Evolutionary conservation across 2,329 filamentous ascomycete species (phyloP).

Genomic region (Aspergillus pseudoglaucus): DNA sequence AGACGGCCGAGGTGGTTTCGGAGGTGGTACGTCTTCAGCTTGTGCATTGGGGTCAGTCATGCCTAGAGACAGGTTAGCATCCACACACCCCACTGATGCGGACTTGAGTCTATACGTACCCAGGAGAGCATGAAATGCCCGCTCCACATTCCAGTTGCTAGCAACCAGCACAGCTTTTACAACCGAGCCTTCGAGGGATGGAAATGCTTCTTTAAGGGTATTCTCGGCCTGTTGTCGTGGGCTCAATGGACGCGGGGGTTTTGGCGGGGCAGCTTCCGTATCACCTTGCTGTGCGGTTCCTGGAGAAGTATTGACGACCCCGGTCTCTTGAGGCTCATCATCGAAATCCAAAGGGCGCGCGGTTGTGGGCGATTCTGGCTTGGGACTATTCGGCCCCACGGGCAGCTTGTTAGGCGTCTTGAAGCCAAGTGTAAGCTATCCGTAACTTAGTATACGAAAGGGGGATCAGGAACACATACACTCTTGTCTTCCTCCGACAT

Average conservation of each 20-base stretch:
- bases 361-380: constrained; percentile 49
- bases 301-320: constrained; percentile 21
- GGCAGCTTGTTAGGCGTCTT: constrained; percentile 32
- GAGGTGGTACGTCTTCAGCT: constrained; percentile 57
- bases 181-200: constrained; percentile 68
- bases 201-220: constrained; percentile 91
- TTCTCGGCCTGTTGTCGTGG: constrained; percentile 78
- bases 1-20: constrained; percentile 70
- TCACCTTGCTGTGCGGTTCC: constrained; percentile 22
- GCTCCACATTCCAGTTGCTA: constrained; percentile 80
- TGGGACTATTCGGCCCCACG: constrained; percentile 25
- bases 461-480: constrained; percentile 18
- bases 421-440: constrained; percentile 17
- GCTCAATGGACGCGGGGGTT: constrained; percentile 76
- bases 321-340: constrained; percentile 47
- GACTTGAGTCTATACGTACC: constrained; percentile 45
- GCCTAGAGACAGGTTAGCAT: constrained; percentile 39
- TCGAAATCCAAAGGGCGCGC: constrained; percentile 53
- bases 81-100: neutral
- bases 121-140: constrained; percentile 89
- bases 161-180: constrained; percentile 83
- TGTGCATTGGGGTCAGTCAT: constrained; percentile 76
- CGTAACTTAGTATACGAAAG: constrained; percentile 4
- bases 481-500: constrained; percentile 35
- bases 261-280: constrained; percentile 54